phyloP scores from a whole-genome alignment of 2,329 filamentous ascomycete genomes.

The Tolypocladium tundrense region DNA sequence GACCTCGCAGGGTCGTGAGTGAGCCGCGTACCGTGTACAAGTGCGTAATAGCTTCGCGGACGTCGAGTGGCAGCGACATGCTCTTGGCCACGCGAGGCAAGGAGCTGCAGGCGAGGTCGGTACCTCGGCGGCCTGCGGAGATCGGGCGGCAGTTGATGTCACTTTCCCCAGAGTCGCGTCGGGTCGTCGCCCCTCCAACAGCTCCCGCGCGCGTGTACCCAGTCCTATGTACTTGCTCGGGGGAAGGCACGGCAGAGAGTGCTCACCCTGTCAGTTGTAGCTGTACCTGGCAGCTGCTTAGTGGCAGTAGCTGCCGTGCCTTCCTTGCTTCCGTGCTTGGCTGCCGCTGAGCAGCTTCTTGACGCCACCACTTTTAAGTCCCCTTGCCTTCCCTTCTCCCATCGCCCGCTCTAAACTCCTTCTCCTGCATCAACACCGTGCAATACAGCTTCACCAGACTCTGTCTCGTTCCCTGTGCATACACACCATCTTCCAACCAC shows the following conservation, averaged over 20 bases:
- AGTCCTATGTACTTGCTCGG: not conserved
- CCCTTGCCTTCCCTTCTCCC: conserved; percentile 1
- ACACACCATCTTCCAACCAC: not conserved
- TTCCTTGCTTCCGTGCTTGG: not conserved
- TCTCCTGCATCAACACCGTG: not conserved
- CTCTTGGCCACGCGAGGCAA: not conserved
- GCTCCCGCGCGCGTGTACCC: not conserved
- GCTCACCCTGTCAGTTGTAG: not conserved
- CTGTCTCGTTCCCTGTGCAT: not conserved
- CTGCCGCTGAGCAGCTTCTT: not conserved
- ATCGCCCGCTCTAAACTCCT: not conserved
- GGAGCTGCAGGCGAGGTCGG: not conserved
- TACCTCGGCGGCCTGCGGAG: not conserved
- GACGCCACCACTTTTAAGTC: conserved; percentile 2
- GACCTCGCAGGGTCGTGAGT: not conserved
- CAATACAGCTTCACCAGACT: not conserved
- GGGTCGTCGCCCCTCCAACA: not conserved
- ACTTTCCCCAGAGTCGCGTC: not conserved
- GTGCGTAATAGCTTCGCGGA: too few relatives aligned
- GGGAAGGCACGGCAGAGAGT: not conserved
- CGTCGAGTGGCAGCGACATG: not conserved
- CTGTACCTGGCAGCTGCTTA: not conserved
- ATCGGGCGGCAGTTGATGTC: not conserved
- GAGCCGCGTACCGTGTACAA: not conserved
- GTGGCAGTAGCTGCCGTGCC: not conserved